phyloP scores from a whole-genome alignment of 371 early-diverging fungal genomes.

The Conidiobolus incongruus region DNA sequence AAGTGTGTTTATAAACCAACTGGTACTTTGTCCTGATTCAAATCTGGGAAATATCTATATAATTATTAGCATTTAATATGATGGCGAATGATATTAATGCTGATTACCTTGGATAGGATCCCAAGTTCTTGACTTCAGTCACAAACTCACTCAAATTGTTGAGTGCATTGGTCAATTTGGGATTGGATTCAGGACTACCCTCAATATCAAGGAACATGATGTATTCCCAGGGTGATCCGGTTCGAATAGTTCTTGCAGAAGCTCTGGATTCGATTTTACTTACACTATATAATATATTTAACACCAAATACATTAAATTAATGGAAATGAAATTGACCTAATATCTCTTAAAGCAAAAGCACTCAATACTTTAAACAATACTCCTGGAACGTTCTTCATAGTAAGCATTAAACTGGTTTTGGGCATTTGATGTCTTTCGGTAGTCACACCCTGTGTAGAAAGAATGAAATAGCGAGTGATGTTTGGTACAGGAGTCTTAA shows the following conservation, averaged over 20 bases:
- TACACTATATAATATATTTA: neutral
- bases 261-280: constrained; percentile 5
- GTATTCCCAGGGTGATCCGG: constrained; percentile 2
- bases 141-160: constrained; percentile 4
- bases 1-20: constrained; percentile 1
- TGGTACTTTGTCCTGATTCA: neutral
- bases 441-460: neutral
- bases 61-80: neutral
- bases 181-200: constrained; percentile 1
- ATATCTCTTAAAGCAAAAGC: constrained; percentile 3
- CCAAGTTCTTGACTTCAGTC: neutral
- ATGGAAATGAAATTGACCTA: neutral
- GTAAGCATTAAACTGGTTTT: constrained; percentile 3
- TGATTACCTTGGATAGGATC: constrained; percentile 5
- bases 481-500: neutral
- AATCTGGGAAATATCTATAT: neutral
- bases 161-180: neutral
- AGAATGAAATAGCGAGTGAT: constrained; percentile 1
- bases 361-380: neutral
- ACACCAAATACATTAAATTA: neutral
- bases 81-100: neutral
- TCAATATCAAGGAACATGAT: constrained; percentile 4
- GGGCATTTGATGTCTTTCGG: constrained; percentile 3
- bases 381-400: constrained; percentile 2
- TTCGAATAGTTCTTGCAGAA: neutral